Conservation (phyloP, 768 basidiomycete genomes). For the Trametes sanguinea region DNA sequence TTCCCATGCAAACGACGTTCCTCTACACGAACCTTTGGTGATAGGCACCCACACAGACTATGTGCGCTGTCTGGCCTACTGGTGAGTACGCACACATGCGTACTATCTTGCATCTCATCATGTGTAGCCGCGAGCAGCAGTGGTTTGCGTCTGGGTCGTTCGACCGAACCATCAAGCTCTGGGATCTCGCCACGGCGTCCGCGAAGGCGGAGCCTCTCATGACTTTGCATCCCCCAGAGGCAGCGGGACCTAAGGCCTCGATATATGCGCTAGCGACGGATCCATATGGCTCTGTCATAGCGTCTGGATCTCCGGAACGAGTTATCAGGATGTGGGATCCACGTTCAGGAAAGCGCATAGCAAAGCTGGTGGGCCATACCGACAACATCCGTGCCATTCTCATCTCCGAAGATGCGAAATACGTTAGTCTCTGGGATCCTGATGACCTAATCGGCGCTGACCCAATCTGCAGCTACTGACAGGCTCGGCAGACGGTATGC, state of each 20-base stretch:
- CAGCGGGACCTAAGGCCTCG: slow-evolving; percentile 64
- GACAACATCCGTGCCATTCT: too few species aligned
- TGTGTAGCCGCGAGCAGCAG: slow-evolving; percentile 66
- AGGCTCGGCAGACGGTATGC: slow-evolving; percentile 72
- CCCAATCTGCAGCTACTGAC: slow-evolving; percentile 65
- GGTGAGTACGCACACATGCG: slow-evolving; percentile 44
- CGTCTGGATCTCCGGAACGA: slow-evolving; percentile 89
- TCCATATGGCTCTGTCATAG: slow-evolving; percentile 77
- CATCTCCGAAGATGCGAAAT: slow-evolving; percentile 87
- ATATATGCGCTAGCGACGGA: slow-evolving; percentile 82
- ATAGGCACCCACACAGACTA: slow-evolving; percentile 83
- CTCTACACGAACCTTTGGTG: slow-evolving; percentile 57
- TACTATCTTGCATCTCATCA: too few species aligned
- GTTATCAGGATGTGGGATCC: slow-evolving; percentile 95
- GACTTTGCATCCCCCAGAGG: slow-evolving; percentile 69
- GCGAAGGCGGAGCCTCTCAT: slow-evolving; percentile 52
- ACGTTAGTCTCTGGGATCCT: slow-evolving; percentile 63
- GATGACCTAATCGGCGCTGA: slow-evolving; percentile 1
- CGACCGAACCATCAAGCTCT: slow-evolving; percentile 90
- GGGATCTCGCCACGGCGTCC: slow-evolving; percentile 69
- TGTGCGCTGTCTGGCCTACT: slow-evolving; percentile 75
- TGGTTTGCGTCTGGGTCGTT: slow-evolving; percentile 96
- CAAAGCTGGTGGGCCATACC: slow-evolving; percentile 92
- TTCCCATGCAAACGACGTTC: slow-evolving; percentile 37
- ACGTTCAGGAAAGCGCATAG: slow-evolving; percentile 73